Evolutionary conservation across 2,329 filamentous ascomycete species (phyloP).

Genomic region (Pyricularia grisea): DNA sequence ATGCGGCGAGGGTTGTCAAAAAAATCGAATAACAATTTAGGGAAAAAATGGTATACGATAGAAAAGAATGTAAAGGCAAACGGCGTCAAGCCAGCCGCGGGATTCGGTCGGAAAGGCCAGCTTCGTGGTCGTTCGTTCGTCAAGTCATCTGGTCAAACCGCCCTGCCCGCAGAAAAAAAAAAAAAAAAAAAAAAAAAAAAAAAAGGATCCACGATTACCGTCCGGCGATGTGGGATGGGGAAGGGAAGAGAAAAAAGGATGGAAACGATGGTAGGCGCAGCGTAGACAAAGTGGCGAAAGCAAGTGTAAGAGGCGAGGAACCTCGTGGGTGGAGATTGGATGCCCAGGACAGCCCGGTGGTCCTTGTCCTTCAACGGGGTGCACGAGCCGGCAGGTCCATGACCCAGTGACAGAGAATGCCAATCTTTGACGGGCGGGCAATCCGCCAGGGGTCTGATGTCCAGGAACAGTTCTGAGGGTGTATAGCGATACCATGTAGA

Average conservation of each 20-base stretch:
- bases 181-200: slow-evolving; percentile 6
- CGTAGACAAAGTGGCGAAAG: slow-evolving; percentile 4
- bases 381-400: background rate
- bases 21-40: slow-evolving; percentile 3
- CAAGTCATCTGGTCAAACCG: slow-evolving; percentile 32
- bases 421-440: background rate
- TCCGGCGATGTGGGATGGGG: slow-evolving; percentile 18
- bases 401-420: slow-evolving; percentile 11
- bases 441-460: slow-evolving; percentile 4
- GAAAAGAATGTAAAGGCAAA: slow-evolving; percentile 8
- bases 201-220: slow-evolving; percentile 6
- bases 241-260: slow-evolving; percentile 12
- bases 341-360: slow-evolving; percentile 7
- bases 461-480: background rate
- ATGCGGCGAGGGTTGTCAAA: background rate
- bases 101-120: slow-evolving; percentile 13
- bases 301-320: slow-evolving; percentile 14
- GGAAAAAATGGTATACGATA: background rate
- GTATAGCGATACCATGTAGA: background rate
- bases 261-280: slow-evolving; percentile 16
- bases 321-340: slow-evolving; percentile 7
- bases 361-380: background rate
- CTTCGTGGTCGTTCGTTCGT: slow-evolving; percentile 25
- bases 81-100: slow-evolving; percentile 15
- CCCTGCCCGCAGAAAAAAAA: slow-evolving; percentile 1